These are phyloP conservation scores for Talaromyces sp. DNA, from an alignment of 2,329 filamentous ascomycete species.

Conservation along the genomic window DNA sequence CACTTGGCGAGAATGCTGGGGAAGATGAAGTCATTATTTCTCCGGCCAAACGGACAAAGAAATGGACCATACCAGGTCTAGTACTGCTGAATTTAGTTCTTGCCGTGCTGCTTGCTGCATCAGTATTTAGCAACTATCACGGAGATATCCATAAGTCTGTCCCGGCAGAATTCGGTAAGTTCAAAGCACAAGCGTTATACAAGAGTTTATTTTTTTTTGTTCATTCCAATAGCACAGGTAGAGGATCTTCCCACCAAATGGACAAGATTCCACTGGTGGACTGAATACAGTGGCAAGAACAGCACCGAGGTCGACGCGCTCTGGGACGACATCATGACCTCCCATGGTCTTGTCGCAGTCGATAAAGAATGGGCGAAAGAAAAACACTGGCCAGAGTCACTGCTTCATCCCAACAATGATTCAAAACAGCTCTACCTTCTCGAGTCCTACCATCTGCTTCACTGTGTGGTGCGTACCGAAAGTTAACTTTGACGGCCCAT, in stretches of 20 bases:
- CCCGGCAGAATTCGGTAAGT: not conserved
- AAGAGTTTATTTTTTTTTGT: not conserved
- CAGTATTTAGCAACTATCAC: too few relatives aligned
- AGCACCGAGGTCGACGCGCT: not conserved
- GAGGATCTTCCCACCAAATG: not conserved
- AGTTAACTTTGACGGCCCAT: not conserved
- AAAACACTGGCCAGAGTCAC: constrained; percentile 3
- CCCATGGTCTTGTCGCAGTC: not conserved
- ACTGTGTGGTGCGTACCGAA: not conserved
- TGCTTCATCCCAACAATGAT: not conserved
- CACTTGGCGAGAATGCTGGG: not conserved
- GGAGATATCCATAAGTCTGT: too few relatives aligned
- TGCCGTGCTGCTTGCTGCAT: too few relatives aligned
- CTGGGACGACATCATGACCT: not conserved
- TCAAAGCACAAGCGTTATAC: not conserved
- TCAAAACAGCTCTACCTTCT: not conserved
- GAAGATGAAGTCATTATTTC: not conserved
- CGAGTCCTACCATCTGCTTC: not conserved
- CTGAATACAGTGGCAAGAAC: not conserved
- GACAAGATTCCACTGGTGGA: not conserved
- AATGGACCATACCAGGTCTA: too few relatives aligned
- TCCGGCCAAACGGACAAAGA: too few relatives aligned
- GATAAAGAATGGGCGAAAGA: not conserved
- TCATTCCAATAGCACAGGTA: not conserved
- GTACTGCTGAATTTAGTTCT: too few relatives aligned